Evolutionary conservation across 768 basidiomycete genomes (phyloP), one percentile per base, ranked within the genome.

Genomic region (Tricholoma saponaceum): DNA sequence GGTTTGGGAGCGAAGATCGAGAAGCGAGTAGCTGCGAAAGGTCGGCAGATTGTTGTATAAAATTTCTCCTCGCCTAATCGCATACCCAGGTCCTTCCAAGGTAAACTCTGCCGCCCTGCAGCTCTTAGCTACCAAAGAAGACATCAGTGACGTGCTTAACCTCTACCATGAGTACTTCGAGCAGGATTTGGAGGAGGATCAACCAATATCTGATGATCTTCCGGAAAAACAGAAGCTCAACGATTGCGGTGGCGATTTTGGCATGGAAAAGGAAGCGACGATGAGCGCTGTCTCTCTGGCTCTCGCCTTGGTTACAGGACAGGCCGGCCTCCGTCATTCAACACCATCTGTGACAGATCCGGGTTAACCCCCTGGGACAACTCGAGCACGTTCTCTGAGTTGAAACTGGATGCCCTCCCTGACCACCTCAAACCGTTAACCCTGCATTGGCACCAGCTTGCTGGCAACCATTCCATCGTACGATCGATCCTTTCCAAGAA

Each of bases 401-500:
- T 30, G 9, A 28, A 55, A 7, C 2, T 18, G 5, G 28, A 33
- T 2, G n/a, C 49, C 5, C 12, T 44, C 2, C 37, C 33, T 3
- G 25, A 50, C 25, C 16, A 30, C 0, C 55, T 57, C 1, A 16
- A 16, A 25, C 14, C 54, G 26, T 46, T 44, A 20, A 16, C 26
- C 35, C 41, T 66, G 0, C 67, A 67, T 18, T 72, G 70, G 69
- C 70, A 73, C 41, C 69, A 70, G 51, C 20, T 66, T 0, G 65
- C 64, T 5, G 66, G 68, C 2, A 32, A 66, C 0, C 67, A 69
- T 32, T 54, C 65, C 0, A 63, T 67, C 12, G 4, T 67, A 1
- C 55, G 66, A 5, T 55, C 20, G 23, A 41, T 55, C 25, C 70
- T 65, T 46, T 58, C 43, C 2, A n/a, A 49, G 1, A 14, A 43